A percentile compares a stretch with the other conserved stretches of the same genome.
Conservation (phyloP, 306 rosid genomes). For the Biancaea sappan region DNA sequence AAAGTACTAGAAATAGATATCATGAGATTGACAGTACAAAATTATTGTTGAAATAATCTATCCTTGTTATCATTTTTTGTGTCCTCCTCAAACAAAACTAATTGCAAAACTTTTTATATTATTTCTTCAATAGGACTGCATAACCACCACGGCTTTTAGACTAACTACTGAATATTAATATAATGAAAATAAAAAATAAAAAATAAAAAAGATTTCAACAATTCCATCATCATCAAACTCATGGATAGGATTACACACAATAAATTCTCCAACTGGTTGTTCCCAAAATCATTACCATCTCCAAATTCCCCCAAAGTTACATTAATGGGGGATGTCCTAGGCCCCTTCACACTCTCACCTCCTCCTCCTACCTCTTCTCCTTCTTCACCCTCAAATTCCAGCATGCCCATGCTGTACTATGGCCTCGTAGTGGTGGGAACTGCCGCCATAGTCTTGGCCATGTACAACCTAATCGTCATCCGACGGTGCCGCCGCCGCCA, state of each 20-base stretch:
- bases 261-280: constrained; percentile 7
- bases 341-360: constrained; percentile 30
- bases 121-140: constrained; percentile 31
- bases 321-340: constrained; percentile 40
- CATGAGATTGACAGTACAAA: too few relatives aligned
- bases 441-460: constrained; percentile 47
- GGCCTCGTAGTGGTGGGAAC: constrained; percentile 66
- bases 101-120: too few relatives aligned
- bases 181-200: constrained; percentile 5
- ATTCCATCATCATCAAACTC: background rate
- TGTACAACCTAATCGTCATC: constrained; percentile 62
- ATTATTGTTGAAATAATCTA: too few relatives aligned
- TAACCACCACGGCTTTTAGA: constrained; percentile 53
- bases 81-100: too few relatives aligned
- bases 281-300: constrained; percentile 18
- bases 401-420: constrained; percentile 59
- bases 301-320: constrained; percentile 1
- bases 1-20: too few relatives aligned
- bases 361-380: constrained; percentile 23
- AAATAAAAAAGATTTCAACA: background rate
- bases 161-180: constrained; percentile 37
- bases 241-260: constrained; percentile 5
- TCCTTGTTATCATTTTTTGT: too few relatives aligned
- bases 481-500: constrained; percentile 44
- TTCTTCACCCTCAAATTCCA: constrained; percentile 33